Conservation (phyloP, 805 yeast species). For the Candida pseudoglaebosa region DNA sequence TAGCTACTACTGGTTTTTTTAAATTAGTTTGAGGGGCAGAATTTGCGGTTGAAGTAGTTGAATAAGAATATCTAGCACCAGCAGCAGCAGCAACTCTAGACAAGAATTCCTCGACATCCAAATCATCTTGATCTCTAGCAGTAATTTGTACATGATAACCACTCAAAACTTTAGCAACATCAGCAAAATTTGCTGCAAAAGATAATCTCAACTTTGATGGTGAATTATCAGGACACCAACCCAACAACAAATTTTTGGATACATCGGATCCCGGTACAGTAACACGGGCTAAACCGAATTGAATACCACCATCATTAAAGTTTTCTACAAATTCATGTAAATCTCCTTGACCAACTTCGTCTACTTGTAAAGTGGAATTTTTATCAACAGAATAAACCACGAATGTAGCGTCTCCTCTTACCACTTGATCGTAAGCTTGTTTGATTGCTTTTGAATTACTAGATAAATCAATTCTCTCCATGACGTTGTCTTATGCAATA, state of each 20-base stretch:
- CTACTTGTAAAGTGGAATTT: slow-evolving; percentile 45
- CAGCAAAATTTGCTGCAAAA: slow-evolving; percentile 74
- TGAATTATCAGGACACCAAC: slow-evolving; percentile 98
- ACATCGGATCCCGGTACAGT: slow-evolving; percentile 91
- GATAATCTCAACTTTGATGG: slow-evolving; percentile 73
- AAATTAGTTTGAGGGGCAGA: slow-evolving; percentile 16
- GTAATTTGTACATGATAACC: slow-evolving; percentile 96
- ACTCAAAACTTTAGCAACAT: slow-evolving; percentile 60
- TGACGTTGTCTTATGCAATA: too few species aligned
- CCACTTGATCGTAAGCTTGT: slow-evolving; percentile 70
- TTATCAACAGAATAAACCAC: slow-evolving; percentile 75
- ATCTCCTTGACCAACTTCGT: slow-evolving; percentile 55
- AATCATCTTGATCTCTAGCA: slow-evolving; percentile 91
- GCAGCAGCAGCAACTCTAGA: slow-evolving; percentile 83
- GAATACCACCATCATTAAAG: slow-evolving; percentile 83
- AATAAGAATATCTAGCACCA: slow-evolving; percentile 89
- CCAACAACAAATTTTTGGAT: slow-evolving; percentile 75
- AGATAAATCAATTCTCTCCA: slow-evolving; percentile 58
- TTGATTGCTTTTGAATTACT: slow-evolving; percentile 75
- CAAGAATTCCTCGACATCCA: slow-evolving; percentile 72
- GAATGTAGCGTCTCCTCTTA: slow-evolving; percentile 74
- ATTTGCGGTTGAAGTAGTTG: slow-evolving; percentile 23
- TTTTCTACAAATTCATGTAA: slow-evolving; percentile 75
- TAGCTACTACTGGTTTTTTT: slow-evolving; percentile 23
- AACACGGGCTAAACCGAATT: slow-evolving; percentile 85